A percentile compares a stretch with the other conserved stretches of the same genome.
phyloP scores from a whole-genome alignment of 495 filamentous ascomycete genomes.

The Xylaria venustula region DNA sequence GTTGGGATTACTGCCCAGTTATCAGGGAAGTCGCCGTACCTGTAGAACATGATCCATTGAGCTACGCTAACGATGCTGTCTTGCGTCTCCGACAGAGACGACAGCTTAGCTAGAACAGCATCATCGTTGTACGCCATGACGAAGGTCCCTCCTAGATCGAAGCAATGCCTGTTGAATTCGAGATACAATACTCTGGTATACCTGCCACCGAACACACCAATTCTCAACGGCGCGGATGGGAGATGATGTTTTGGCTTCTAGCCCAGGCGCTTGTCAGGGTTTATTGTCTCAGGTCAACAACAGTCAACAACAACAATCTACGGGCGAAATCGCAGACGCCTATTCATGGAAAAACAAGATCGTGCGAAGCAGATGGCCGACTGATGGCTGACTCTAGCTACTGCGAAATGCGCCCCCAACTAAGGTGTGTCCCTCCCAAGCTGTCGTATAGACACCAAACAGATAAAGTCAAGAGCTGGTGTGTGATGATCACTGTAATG shows the following conservation, averaged over 20 bases:
- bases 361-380: constrained; percentile 8
- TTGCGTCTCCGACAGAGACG: constrained; percentile 90
- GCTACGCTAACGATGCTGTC: constrained; percentile 92
- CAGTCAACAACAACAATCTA: constrained; percentile 18
- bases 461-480: constrained; percentile 1
- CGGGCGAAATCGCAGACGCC: constrained; percentile 2
- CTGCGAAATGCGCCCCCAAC: constrained; percentile 8
- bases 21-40: constrained; percentile 52
- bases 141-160: background rate
- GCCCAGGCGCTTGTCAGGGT: background rate
- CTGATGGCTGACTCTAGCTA: constrained; percentile 19
- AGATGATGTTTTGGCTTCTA: background rate
- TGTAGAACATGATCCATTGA: constrained; percentile 99
- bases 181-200: background rate
- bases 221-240: background rate
- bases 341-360: background rate
- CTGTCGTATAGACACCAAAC: background rate
- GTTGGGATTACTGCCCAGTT: background rate
- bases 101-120: constrained; percentile 88
- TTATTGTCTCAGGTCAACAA: constrained; percentile 11
- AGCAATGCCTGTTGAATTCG: background rate
- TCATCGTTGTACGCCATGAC: constrained; percentile 93
- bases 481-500: background rate
- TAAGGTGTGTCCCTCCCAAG: background rate
- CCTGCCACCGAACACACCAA: background rate